Evolutionary conservation across 2,329 filamentous ascomycete genomes (phyloP).

Genomic region (Ophiostoma fasciatum): DNA sequence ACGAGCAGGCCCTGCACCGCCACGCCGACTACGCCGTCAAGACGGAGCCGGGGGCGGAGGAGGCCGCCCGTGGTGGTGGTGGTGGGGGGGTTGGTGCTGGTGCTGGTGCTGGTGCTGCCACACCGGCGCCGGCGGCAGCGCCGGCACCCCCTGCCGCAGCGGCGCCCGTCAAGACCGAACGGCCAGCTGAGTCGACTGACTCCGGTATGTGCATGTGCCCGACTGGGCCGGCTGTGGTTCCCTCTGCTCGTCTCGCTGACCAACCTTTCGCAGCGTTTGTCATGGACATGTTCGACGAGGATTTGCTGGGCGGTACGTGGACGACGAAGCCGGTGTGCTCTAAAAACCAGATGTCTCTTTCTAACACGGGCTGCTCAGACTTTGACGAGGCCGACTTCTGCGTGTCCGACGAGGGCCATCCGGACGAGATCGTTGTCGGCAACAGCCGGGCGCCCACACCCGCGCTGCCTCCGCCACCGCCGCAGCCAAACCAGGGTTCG

Average conservation of each 20-base stretch:
- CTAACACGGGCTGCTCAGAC: no score
- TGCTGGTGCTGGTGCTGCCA: no score
- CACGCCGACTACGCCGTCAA: slow-evolving; percentile 62
- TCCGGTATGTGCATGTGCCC: slow-evolving; percentile 7
- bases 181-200: neutral
- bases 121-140: no score
- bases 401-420: slow-evolving; percentile 52
- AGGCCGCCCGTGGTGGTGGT: no score
- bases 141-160: no score
- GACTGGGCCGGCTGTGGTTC: no score
- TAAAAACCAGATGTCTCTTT: no score
- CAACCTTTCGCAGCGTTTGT: neutral
- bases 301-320: slow-evolving; percentile 33
- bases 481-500: slow-evolving; percentile 12
- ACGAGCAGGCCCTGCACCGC: slow-evolving; percentile 65
- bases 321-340: no score
- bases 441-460: slow-evolving; percentile 11
- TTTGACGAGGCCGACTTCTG: slow-evolving; percentile 68
- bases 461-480: slow-evolving; percentile 5
- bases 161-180: neutral
- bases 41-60: no score
- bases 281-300: slow-evolving; percentile 20
- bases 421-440: slow-evolving; percentile 58
- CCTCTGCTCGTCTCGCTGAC: slow-evolving; percentile 7
- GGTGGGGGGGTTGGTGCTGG: no score